A percentile compares a stretch with the other conserved stretches of the same genome.
Evolutionary conservation across 1,284 basidiomycete genomes (phyloP).

Genomic region (Erythrobasidium hasegawianum): DNA sequence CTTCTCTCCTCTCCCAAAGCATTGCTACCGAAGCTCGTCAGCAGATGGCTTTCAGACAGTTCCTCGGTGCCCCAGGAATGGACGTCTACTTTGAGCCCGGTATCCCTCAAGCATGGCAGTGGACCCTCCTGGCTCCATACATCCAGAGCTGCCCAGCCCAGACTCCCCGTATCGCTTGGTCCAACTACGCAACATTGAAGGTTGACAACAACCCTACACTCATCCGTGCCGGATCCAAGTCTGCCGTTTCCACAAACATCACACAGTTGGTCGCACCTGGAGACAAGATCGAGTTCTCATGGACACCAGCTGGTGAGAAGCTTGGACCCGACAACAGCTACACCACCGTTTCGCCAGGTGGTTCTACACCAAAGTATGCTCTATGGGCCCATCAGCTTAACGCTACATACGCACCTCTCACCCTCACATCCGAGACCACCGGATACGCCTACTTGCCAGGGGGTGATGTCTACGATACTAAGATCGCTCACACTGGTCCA

Average conservation of each 20-base stretch:
- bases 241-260: constrained; percentile 57
- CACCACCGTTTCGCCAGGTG: constrained; percentile 14
- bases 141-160: constrained; percentile 59
- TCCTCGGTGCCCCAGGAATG: constrained; percentile 19
- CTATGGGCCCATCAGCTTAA: constrained; percentile 63
- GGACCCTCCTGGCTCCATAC: constrained; percentile 62
- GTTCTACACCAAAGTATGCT: constrained; percentile 47
- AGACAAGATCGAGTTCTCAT: constrained; percentile 55
- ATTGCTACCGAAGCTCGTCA: constrained; percentile 63
- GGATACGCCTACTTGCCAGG: constrained; percentile 24
- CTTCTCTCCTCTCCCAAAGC: constrained; percentile 59
- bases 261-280: constrained; percentile 56
- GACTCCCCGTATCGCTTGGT: constrained; percentile 59
- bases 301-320: constrained; percentile 59
- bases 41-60: constrained; percentile 64
- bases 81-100: constrained; percentile 30
- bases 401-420: constrained; percentile 54
- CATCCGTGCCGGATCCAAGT: constrained; percentile 43
- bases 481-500: constrained; percentile 4
- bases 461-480: constrained; percentile 30
- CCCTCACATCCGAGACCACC: constrained; percentile 24
- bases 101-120: constrained; percentile 57
- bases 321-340: constrained; percentile 33
- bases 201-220: constrained; percentile 50
- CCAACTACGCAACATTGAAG: constrained; percentile 58